Evolutionary conservation across 768 basidiomycete species (phyloP), one percentile per base, ranked within the genome.

Genomic region (Termitomyces eurrhizus): DNA sequence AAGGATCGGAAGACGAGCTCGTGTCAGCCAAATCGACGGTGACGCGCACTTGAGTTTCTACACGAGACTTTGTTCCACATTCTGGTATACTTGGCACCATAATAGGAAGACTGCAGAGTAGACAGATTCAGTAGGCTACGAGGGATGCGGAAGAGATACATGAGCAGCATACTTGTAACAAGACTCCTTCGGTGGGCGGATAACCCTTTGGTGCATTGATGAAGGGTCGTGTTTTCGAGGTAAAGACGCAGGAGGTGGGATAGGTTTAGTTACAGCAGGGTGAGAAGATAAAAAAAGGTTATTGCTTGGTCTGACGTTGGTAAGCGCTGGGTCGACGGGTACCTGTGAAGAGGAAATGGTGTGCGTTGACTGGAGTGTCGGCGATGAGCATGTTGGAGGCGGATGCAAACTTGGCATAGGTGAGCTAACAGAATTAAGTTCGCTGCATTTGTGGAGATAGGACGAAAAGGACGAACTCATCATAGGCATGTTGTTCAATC

Each of bases 11-110:
- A 1, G 83, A 80, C 5, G 87, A 83, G 66, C 80, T 86, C 26
- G 86, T 78, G 66, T 89, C 84, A 5, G 89, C 89, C 52, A 93
- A 78, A 68, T 93, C 90, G 42, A 96, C 78, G 3, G 88, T 84
- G 44, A 95, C 84, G 69, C 93, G 87, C 52, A 96, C 87, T 78
- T 96, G 94, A 3, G 94, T 96, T 72, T 96, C 94, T n/a, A 96
- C 94, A 37, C 94, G 85, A 51, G 91, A 93, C 74, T 96, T 95
- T 14, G 93, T 88, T 29, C 93, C 94, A 48, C 78, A 76, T 66
- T 85, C 83, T 6, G 94, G 93, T 57, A 96, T 86, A 67, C 86
- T 92, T 24, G 92, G 90, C 46, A 93, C 85, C 70, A 92, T 79
- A 59, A 96, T 89, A 29, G 90, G 82, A 58, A 94, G 81, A 67